phyloP scores from a whole-genome alignment of 2,329 filamentous ascomycete genomes.

The Fusarium sp. region DNA sequence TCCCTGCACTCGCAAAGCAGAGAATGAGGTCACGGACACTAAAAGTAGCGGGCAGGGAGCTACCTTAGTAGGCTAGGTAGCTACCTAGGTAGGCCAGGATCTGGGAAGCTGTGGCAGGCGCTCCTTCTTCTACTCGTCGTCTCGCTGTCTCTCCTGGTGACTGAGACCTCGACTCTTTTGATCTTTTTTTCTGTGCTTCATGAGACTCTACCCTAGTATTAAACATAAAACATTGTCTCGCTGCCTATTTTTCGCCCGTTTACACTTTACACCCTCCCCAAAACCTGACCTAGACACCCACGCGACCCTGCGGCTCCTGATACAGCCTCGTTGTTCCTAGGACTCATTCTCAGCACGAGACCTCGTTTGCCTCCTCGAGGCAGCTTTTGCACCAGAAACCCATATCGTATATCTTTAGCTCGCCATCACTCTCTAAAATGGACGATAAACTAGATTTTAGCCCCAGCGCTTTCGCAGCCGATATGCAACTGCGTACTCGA shows the following conservation, averaged over 20 bases:
- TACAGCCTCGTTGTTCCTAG: constrained; percentile 31
- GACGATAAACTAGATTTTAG: constrained; percentile 41
- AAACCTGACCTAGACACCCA: constrained; percentile 43
- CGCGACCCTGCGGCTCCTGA: constrained; percentile 42
- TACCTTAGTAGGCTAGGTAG: neutral
- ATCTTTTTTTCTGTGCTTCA: neutral
- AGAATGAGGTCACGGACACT: constrained; percentile 38
- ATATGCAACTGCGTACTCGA: constrained; percentile 66
- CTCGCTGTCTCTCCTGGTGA: constrained; percentile 4
- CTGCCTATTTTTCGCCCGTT: constrained; percentile 21
- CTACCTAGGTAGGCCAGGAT: constrained; percentile 7
- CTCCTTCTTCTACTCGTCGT: constrained; percentile 18
- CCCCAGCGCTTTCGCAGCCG: constrained; percentile 52
- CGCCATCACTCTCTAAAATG: constrained; percentile 41
- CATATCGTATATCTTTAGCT: constrained; percentile 23
- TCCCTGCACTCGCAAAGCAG: neutral
- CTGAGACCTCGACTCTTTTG: constrained; percentile 20
- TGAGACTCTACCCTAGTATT: constrained; percentile 6
- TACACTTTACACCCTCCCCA: constrained; percentile 1
- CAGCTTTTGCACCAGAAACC: constrained; percentile 5
- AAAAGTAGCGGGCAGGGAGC: neutral
- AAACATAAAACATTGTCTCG: constrained; percentile 29
- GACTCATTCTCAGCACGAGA: constrained; percentile 40
- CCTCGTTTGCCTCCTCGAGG: constrained; percentile 22
- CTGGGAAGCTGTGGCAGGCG: neutral